Percentiles rank a stretch among this genome's conserved stretches.
Conservation (phyloP, 768 basidiomycete species). For the Boletellus ananiceps region DNA sequence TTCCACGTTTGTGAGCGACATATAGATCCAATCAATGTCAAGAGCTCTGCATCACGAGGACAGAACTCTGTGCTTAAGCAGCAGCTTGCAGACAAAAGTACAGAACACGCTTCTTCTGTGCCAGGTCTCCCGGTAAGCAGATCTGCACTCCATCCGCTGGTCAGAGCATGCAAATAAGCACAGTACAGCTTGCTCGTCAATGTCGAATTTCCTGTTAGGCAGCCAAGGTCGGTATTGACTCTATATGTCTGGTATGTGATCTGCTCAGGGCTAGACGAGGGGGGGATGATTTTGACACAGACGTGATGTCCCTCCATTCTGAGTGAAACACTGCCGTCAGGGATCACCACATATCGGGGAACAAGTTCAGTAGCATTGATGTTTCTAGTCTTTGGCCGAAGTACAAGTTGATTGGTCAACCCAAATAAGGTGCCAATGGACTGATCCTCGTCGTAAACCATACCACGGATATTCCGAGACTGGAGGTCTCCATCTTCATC, state of each 20-base stretch:
- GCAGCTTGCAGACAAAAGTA: conserved; percentile 35
- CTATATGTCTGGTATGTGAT: conserved; percentile 25
- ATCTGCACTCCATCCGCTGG: conserved; percentile 36
- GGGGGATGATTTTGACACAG: conserved; percentile 2
- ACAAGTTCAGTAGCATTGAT: neutral
- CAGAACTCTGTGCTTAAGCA: conserved; percentile 35
- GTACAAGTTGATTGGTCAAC: conserved; percentile 34
- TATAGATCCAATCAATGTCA: conserved; percentile 32
- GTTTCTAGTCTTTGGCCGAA: conserved; percentile 23
- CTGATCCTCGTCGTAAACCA: conserved; percentile 38
- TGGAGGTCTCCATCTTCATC: conserved; percentile 30
- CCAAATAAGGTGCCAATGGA: conserved; percentile 42
- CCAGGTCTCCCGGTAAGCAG: conserved; percentile 41
- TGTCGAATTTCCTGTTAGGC: conserved; percentile 22
- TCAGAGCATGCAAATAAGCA: conserved; percentile 43
- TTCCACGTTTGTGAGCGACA: conserved; percentile 36
- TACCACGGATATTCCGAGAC: conserved; percentile 36
- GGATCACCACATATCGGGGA: conserved; percentile 33
- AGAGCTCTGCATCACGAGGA: conserved; percentile 23
- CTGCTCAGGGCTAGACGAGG: neutral
- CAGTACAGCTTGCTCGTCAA: conserved; percentile 31
- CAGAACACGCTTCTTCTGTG: conserved; percentile 37
- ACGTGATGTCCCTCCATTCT: conserved; percentile 8
- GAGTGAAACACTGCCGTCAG: conserved; percentile 25
- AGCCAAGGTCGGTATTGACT: conserved; percentile 28